Conservation (phyloP, 2,329 filamentous ascomycete species). For the Cordyceps pruinosa region DNA sequence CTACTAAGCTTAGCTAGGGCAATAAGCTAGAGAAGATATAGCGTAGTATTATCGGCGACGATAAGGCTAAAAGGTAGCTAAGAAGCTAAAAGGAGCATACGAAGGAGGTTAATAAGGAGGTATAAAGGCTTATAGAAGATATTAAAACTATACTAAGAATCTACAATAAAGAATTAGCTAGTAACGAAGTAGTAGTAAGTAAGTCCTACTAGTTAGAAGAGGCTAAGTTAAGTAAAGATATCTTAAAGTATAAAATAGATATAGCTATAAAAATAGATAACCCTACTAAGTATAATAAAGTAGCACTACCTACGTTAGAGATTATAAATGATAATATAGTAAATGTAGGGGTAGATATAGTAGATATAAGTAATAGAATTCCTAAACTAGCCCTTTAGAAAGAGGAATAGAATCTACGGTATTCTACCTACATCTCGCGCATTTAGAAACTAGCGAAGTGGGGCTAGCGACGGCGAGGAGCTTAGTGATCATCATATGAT, state of each 20-base stretch:
- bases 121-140: conserved; percentile 32
- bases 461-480: too few species aligned
- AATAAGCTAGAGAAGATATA: conserved; percentile 75
- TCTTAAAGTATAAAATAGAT: neutral
- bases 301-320: too few species aligned
- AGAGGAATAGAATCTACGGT: too few species aligned
- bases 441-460: too few species aligned
- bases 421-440: too few species aligned
- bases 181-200: conserved; percentile 1
- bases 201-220: conserved; percentile 9
- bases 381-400: too few species aligned
- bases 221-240: conserved; percentile 25
- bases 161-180: conserved; percentile 17
- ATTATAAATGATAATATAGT: too few species aligned
- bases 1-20: conserved; percentile 74
- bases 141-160: conserved; percentile 29
- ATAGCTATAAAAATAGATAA: neutral
- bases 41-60: conserved; percentile 58
- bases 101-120: conserved; percentile 36
- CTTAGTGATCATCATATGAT: too few species aligned
- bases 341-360: too few species aligned
- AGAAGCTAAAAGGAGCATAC: conserved; percentile 23
- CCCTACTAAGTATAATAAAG: neutral
- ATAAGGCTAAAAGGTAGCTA: conserved; percentile 46
- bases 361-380: too few species aligned